A percentile compares a stretch with the other conserved stretches of the same genome.
Evolutionary conservation across 2,329 filamentous ascomycete species (phyloP).

Genomic region (Diplodia scrobiculata): DNA sequence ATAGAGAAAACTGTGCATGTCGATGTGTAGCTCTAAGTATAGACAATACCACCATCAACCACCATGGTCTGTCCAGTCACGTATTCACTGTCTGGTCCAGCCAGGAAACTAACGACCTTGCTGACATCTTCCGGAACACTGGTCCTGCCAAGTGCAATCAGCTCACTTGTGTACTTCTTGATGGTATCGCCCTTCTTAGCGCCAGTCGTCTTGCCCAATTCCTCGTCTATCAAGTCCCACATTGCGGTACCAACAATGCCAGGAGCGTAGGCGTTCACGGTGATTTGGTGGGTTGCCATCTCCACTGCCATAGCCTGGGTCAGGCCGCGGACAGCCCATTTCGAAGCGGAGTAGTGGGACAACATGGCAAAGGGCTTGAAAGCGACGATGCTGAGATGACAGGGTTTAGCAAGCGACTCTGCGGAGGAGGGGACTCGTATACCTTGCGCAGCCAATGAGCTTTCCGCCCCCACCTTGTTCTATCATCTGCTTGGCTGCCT

Average conservation of each 20-base stretch:
- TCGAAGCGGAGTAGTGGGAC: conserved; percentile 65
- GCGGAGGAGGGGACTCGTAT: too few relatives aligned
- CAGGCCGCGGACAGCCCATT: conserved; percentile 68
- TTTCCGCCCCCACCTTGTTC: conserved; percentile 56
- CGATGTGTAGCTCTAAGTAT: conserved; percentile 34
- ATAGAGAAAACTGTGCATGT: too few relatives aligned
- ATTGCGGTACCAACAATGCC: conserved; percentile 68
- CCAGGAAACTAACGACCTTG: conserved; percentile 64
- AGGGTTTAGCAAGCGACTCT: not conserved
- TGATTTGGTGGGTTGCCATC: conserved; percentile 65
- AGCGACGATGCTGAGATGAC: conserved; percentile 53
- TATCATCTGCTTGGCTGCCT: conserved; percentile 67
- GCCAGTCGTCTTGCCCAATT: conserved; percentile 57
- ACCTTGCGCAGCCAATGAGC: conserved; percentile 56
- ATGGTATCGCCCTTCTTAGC: conserved; percentile 58
- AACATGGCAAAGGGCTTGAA: conserved; percentile 63
- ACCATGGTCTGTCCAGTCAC: conserved; percentile 67
- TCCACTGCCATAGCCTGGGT: conserved; percentile 69
- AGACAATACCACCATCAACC: conserved; percentile 63
- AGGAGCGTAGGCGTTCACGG: conserved; percentile 67
- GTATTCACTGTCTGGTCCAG: conserved; percentile 62
- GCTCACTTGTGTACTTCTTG: conserved; percentile 56
- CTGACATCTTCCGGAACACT: conserved; percentile 66
- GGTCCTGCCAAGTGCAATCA: conserved; percentile 60
- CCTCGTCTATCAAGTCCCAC: conserved; percentile 69